These are phyloP conservation scores for Juglanconis juglandina DNA, from an alignment of 2,329 filamentous ascomycete genomes.

Conservation along the genomic window DNA sequence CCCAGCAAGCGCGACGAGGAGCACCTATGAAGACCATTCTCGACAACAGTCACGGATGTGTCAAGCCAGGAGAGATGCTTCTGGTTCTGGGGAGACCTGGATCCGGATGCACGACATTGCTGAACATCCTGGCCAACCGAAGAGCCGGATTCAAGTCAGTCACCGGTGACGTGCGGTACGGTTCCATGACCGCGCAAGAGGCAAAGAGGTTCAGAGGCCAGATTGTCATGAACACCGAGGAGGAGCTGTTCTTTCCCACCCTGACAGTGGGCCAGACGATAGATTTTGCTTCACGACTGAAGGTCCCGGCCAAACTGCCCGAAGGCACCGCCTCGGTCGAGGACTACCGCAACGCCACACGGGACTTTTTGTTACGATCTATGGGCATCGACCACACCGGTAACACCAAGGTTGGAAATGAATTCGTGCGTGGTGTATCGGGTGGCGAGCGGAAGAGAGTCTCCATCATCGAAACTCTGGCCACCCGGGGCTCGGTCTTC, in stretches of 20 bases:
- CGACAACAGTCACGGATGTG: conserved; percentile 62
- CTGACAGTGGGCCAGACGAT: conserved; percentile 61
- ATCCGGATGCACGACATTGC: conserved; percentile 43
- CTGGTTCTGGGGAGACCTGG: conserved; percentile 67
- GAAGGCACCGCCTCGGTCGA: conserved; percentile 38
- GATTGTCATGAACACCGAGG: conserved; percentile 56
- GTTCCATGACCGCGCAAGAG: conserved; percentile 42
- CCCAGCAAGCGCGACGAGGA: conserved; percentile 51
- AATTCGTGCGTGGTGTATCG: conserved; percentile 68
- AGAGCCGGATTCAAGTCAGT: conserved; percentile 57
- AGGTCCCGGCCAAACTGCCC: conserved; percentile 35
- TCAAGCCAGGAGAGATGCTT: conserved; percentile 71
- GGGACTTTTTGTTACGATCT: conserved; percentile 54
- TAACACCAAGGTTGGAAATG: conserved; percentile 71
- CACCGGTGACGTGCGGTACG: conserved; percentile 57
- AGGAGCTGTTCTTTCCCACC: conserved; percentile 52
- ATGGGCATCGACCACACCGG: conserved; percentile 63
- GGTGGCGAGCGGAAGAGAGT: conserved; percentile 77
- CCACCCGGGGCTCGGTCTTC: conserved; percentile 54
- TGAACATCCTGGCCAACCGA: conserved; percentile 67
- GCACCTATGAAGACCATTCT: conserved; percentile 64
- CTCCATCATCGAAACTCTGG: conserved; percentile 63
- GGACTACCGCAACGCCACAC: conserved; percentile 30
- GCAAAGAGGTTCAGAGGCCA: conserved; percentile 28
- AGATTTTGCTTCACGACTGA: conserved; percentile 44